phyloP scores from a whole-genome alignment of 73 alveolate genomes.

The Paramecium caudatum region DNA sequence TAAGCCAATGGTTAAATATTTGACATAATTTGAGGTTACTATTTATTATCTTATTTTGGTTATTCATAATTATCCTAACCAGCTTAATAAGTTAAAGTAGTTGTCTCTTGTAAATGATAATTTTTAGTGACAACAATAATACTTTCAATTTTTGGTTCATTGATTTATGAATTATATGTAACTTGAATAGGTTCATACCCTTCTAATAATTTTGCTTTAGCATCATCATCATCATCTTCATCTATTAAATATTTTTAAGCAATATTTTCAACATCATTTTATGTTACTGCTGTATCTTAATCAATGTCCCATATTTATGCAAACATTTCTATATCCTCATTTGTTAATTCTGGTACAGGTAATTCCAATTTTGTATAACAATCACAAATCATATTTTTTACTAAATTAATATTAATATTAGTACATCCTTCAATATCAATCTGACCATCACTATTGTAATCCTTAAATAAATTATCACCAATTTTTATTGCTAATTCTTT shows the following conservation, averaged over 20 bases:
- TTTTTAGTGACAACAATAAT: neutral
- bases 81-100: neutral
- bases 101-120: neutral
- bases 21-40: neutral
- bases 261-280: slow-evolving; percentile 34
- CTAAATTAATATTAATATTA: neutral
- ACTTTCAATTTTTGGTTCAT: neutral
- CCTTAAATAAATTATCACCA: neutral
- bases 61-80: no score
- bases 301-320: slow-evolving; percentile 19
- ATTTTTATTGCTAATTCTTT: neutral
- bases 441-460: neutral
- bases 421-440: slow-evolving; percentile 7
- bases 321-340: neutral
- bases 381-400: neutral
- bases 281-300: neutral
- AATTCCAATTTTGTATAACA: slow-evolving; percentile 9
- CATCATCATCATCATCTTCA: neutral
- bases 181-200: slow-evolving; percentile 31
- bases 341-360: neutral
- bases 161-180: neutral
- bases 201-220: neutral
- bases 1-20: neutral
- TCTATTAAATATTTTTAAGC: neutral
- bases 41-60: neutral